Evolutionary conservation across 2,329 filamentous ascomycete species (phyloP), one percentile per base, ranked within the genome.

Genomic region (Coniochaeta prunicola): DNA sequence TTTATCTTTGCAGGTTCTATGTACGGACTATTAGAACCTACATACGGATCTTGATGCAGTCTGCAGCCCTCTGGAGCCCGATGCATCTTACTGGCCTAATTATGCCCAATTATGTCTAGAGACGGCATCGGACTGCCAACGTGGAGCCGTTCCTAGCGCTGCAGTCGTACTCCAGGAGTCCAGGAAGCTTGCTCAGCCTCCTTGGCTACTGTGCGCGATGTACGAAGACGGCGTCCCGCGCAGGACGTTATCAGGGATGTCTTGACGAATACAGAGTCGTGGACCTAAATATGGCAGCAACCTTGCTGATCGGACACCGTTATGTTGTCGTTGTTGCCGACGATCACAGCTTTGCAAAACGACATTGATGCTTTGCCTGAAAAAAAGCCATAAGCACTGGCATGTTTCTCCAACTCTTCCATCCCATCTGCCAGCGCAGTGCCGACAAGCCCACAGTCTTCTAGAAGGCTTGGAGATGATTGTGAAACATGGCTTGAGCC

Each of bases 381-480:
- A 45, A 34, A n/a, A n/a, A n/a, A 17, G 15, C 40, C 38, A 13
- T 45, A 5, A 40, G 4, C 19, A 24, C 8, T 19, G 17, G 40
- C n/a, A 9, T 24, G 19, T 30, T 40, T 50, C 24, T 50, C n/a
- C 45, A 28, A 28, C 21, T 30, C 45, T 50, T 50, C 26, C 45
- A 30, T 50, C n/a, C 24, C 21, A 26, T 50, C 24, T 30, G 21
- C 24, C 21, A 4, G 21, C 21, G 4, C 4, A 28, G 21, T 26
- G 45, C 13, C 45, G 13, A 15, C 12, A 4, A 15, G n/a, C 24
- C 45, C 45, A 30, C 45, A 17, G 4, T 3, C 45, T 50, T 50
- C 45, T 50, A 50, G 45, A 50, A 50, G 45, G 15, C 45, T 50
- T 50, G 45, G 24, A 50, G 45, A 50, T 50, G 24, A 50, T 50